Percentiles rank a stretch among this genome's conserved stretches.
phyloP scores from a whole-genome alignment of 768 basidiomycete species.

The Trametopsis cervina region DNA sequence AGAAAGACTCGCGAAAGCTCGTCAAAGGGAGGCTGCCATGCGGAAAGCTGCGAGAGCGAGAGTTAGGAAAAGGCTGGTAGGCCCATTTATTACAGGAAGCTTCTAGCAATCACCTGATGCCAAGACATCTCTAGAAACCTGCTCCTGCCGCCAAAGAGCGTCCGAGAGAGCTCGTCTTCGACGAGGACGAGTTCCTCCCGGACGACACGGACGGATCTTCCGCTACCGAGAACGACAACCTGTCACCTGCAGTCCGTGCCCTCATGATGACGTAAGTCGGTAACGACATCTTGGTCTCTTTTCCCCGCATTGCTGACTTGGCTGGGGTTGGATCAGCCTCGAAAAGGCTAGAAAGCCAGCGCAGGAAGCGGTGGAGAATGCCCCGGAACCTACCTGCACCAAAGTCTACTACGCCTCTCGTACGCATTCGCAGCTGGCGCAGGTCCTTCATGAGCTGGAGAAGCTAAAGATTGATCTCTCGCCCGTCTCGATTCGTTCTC shows the following conservation, averaged over 20 bases:
- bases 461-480: slow-evolving; percentile 50
- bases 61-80: slow-evolving; percentile 55
- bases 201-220: slow-evolving; percentile 17
- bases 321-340: background rate
- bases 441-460: slow-evolving; percentile 79
- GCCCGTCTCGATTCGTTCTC: slow-evolving; percentile 15
- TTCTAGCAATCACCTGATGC: too few species aligned
- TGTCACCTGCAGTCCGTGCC: slow-evolving; percentile 72
- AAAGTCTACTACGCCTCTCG: slow-evolving; percentile 93
- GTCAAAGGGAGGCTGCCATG: slow-evolving; percentile 54
- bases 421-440: slow-evolving; percentile 93
- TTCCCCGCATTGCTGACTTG: too few species aligned
- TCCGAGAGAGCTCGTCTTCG: slow-evolving; percentile 29
- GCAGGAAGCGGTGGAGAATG: background rate
- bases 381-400: slow-evolving; percentile 50
- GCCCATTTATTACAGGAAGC: too few species aligned
- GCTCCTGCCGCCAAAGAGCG: background rate
- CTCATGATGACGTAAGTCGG: slow-evolving; percentile 68
- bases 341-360: slow-evolving; percentile 1
- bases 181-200: slow-evolving; percentile 73
- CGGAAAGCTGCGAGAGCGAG: slow-evolving; percentile 46
- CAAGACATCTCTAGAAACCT: slow-evolving; percentile 9
- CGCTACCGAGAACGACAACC: slow-evolving; percentile 39
- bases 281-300: background rate
- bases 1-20: slow-evolving; percentile 48